Percentiles rank a stretch among this genome's conserved stretches.
phyloP scores from a whole-genome alignment of 345 rosid genomes.

The Erucastrum elatum region DNA sequence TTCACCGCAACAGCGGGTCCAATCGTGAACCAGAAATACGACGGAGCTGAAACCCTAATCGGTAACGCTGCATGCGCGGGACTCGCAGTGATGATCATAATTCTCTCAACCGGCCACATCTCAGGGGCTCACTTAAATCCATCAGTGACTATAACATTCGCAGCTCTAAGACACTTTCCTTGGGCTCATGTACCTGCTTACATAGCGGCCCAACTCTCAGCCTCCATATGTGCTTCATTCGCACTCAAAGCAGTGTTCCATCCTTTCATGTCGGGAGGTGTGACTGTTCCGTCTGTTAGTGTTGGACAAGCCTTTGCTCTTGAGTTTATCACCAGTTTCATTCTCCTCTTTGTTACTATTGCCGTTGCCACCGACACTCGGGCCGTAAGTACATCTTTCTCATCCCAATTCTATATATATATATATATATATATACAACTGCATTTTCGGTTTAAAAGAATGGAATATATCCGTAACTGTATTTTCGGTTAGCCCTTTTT shows the following conservation, averaged over 20 bases:
- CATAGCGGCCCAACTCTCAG: constrained; percentile 84
- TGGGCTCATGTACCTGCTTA: constrained; percentile 94
- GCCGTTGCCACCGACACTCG: constrained; percentile 98
- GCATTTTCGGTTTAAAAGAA: too few species aligned
- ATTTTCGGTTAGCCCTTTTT: too few species aligned
- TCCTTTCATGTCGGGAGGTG: constrained; percentile 94
- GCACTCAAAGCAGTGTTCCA: constrained; percentile 85
- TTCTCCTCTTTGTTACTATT: constrained; percentile 84
- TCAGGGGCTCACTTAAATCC: constrained; percentile 98
- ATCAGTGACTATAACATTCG: constrained; percentile 85
- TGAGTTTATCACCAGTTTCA: constrained; percentile 89
- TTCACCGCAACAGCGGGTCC: constrained; percentile 94
- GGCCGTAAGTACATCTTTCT: constrained; percentile 57
- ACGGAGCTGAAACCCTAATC: constrained; percentile 68
- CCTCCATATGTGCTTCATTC: constrained; percentile 88
- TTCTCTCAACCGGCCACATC: constrained; percentile 89
- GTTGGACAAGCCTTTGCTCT: constrained; percentile 90
- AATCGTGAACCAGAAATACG: constrained; percentile 85
- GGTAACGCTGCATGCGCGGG: constrained; percentile 95
- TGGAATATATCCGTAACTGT: too few species aligned
- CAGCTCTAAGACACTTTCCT: constrained; percentile 85
- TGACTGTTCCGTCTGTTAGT: constrained; percentile 84
- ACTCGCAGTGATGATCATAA: constrained; percentile 90
- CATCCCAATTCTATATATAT: not conserved
- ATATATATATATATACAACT: too few species aligned